Evolutionary conservation across 2,329 filamentous ascomycete species (phyloP).

Genomic region (Paraphaeosphaeria sporulosa): DNA sequence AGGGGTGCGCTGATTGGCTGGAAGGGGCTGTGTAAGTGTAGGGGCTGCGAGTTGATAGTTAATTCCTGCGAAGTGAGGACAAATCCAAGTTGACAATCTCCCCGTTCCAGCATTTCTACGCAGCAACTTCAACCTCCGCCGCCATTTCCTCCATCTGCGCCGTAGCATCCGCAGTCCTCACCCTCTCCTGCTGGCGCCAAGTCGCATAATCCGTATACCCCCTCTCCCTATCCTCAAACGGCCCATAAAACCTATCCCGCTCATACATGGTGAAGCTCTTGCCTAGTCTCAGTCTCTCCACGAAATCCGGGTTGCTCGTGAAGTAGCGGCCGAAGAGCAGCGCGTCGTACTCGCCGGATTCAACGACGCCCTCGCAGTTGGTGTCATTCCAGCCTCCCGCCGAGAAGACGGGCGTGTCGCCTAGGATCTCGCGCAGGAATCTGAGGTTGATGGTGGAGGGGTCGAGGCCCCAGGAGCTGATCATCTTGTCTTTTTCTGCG

Average conservation of each 20-base stretch:
- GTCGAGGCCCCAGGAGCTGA: constrained; percentile 57
- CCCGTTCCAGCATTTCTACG: neutral
- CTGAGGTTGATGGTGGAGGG: constrained; percentile 53
- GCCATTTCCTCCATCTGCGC: neutral
- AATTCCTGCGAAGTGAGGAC: neutral
- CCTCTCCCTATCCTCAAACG: constrained; percentile 22
- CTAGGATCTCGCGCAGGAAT: constrained; percentile 60
- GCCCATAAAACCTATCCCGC: constrained; percentile 37
- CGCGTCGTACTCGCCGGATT: constrained; percentile 47
- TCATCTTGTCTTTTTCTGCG: constrained; percentile 59
- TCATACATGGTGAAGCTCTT: constrained; percentile 49
- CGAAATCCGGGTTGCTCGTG: constrained; percentile 56
- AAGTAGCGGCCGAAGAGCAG: constrained; percentile 55
- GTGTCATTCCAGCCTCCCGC: constrained; percentile 62
- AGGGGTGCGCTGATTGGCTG: neutral
- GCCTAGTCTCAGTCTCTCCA: constrained; percentile 49
- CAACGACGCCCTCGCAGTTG: constrained; percentile 59
- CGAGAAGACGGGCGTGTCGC: constrained; percentile 61
- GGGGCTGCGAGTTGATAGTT: neutral
- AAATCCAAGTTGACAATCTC: neutral
- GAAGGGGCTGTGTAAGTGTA: too few species aligned
- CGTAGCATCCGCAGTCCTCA: neutral
- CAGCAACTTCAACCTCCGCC: neutral
- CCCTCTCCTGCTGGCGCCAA: neutral
- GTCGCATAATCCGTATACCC: constrained; percentile 31